Base-by-base conservation (phyloP, 1,284 basidiomycete genomes). In the Trichosporon coremiiforme region DNA sequence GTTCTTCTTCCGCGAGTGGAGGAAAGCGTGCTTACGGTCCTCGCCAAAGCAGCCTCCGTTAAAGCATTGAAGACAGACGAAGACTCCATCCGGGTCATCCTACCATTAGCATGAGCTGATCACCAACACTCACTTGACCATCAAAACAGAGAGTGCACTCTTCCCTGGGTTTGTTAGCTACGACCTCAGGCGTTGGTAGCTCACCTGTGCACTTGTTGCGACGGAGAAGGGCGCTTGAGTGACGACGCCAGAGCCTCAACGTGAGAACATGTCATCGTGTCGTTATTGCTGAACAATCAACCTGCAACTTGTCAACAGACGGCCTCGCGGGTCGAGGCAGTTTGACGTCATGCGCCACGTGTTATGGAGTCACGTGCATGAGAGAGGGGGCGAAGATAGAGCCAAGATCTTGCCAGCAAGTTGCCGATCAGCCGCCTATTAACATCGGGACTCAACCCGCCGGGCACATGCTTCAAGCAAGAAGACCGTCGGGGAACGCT, bases 21-120 rank as follows among this genome's bases (percentile, higher is more conserved):
- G 87, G 12, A 85, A 85, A 1, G 91, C 90, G 79, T 96, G 94
- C 67, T 89, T 85, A 62, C 87, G 84, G 2, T 83, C 78, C 77
- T 87, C 86, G 20, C 74, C 75, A 3, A 90, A 83, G 78, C 95
- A 97, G 6, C 90, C 92, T 12, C 95, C 95, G 76, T 97, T 98
- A 87, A 96, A 99, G 85, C 97, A 99, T 29, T 84, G 82, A 68
- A 99, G 85, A 82, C 96, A 99, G 65, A 98, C 92, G 73, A 98
- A 90, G 70, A 98, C 86, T 12, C 96, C 96, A 12, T 86, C 83
- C 0, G 89, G 86, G 15, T 85, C 84, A 78, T 95, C 93, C 90
- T 94, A 76, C 15, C 9, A 64, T 74, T 13, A 71, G 68, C 55
- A 2, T n/a, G 25, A 35, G 66, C 17, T 22, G 3, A 8, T 15